phyloP scores from a whole-genome alignment of 768 basidiomycete species.

The Leccinum aurantiacum region DNA sequence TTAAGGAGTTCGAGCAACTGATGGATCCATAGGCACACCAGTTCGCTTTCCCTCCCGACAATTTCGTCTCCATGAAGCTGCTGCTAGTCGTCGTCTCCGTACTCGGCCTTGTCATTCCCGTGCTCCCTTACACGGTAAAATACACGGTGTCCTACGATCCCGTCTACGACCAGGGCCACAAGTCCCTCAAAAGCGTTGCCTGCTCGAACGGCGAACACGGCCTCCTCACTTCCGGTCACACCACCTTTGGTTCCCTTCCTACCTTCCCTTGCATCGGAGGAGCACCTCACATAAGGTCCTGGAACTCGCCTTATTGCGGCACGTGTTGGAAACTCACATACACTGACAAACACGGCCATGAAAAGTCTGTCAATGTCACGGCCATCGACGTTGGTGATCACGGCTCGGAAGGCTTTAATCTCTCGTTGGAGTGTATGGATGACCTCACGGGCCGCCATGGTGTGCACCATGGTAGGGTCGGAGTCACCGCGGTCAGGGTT shows the following conservation, averaged over 20 bases:
- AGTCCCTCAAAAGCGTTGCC: slow-evolving; percentile 43
- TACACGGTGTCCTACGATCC: slow-evolving; percentile 44
- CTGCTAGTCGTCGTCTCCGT: neutral
- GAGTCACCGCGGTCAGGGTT: slow-evolving; percentile 24
- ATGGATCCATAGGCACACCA: neutral
- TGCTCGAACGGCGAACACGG: slow-evolving; percentile 57
- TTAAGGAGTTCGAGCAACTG: neutral
- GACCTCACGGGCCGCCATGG: slow-evolving; percentile 34
- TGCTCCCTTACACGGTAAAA: neutral
- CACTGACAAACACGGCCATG: slow-evolving; percentile 27
- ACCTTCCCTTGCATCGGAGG: slow-evolving; percentile 63
- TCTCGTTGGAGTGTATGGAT: slow-evolving; percentile 36
- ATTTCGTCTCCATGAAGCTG: slow-evolving; percentile 13
- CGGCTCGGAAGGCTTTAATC: slow-evolving; percentile 33
- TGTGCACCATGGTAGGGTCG: slow-evolving; percentile 25
- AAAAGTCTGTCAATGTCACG: slow-evolving; percentile 44
- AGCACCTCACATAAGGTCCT: slow-evolving; percentile 48
- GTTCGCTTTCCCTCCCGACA: neutral
- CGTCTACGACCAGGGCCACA: slow-evolving; percentile 45
- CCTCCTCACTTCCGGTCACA: slow-evolving; percentile 43
- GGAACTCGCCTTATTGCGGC: slow-evolving; percentile 54
- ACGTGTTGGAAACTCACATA: slow-evolving; percentile 62
- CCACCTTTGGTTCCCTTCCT: slow-evolving; percentile 52
- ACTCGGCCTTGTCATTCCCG: slow-evolving; percentile 10
- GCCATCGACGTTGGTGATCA: slow-evolving; percentile 49